These are phyloP conservation scores for Candida frijolesensis DNA, from an alignment of 1,139 yeast species.

Conservation along the genomic window DNA sequence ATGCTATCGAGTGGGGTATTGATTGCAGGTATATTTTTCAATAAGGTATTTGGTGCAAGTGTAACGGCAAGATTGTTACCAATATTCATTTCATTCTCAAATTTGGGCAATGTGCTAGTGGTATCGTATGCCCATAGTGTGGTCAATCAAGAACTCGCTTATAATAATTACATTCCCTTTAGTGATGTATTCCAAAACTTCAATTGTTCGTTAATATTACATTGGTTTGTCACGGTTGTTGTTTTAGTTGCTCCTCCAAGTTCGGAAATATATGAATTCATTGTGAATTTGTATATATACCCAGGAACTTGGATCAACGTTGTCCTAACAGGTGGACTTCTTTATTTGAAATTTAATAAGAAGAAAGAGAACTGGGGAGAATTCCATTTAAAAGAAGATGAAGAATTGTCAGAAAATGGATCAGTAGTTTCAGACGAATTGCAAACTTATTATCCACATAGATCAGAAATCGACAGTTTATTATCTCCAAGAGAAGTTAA, in stretches of 20 bases:
- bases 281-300: conserved; percentile 51
- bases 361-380: conserved; percentile 37
- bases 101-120: conserved; percentile 76
- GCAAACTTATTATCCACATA: conserved; percentile 11
- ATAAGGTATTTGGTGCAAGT: conserved; percentile 67
- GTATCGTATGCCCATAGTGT: conserved; percentile 80
- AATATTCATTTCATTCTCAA: conserved; percentile 73
- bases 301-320: conserved; percentile 57
- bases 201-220: conserved; percentile 43
- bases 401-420: conserved; percentile 10
- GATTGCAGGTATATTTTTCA: conserved; percentile 74
- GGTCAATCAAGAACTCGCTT: conserved; percentile 73
- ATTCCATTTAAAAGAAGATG: conserved; percentile 17
- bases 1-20: conserved; percentile 65
- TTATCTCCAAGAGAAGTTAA: conserved; percentile 3
- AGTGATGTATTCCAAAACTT: conserved; percentile 58
- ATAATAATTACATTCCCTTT: conserved; percentile 73
- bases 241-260: conserved; percentile 51
- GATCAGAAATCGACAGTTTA: conserved; percentile 8
- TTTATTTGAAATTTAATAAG: conserved; percentile 38
- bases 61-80: conserved; percentile 66
- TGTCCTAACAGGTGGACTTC: conserved; percentile 41
- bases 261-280: conserved; percentile 48
- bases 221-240: conserved; percentile 51
- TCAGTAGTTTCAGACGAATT: conserved; percentile 11